These are phyloP conservation scores for Pogostemon cablin DNA, from an alignment of 257 asterid species.

Conservation along the genomic window DNA sequence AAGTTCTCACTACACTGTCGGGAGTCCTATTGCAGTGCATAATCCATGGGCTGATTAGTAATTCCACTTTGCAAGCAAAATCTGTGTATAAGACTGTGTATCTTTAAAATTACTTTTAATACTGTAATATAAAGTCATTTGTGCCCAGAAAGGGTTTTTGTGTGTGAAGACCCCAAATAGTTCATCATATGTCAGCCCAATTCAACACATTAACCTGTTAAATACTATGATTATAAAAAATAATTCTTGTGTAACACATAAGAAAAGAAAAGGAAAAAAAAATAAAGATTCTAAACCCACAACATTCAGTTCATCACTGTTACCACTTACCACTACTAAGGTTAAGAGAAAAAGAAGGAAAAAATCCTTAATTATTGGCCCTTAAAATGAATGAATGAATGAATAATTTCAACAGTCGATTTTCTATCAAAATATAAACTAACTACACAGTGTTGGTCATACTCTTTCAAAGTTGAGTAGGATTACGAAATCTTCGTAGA, in stretches of 20 bases:
- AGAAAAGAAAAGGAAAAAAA: neutral
- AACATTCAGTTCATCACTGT: neutral
- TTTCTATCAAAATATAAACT: constrained; percentile 24
- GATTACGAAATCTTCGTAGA: constrained; percentile 5
- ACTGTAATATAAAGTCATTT: too few species aligned
- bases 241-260: constrained; percentile 1
- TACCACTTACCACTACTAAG: neutral
- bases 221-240: neutral
- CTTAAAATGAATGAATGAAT: constrained; percentile 3
- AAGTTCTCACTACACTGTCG: constrained; percentile 50
- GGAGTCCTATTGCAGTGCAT: constrained; percentile 69
- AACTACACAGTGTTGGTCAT: constrained; percentile 27
- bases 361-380: constrained; percentile 40
- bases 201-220: neutral
- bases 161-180: too few species aligned
- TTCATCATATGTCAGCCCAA: too few species aligned
- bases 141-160: neutral
- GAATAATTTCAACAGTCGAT: neutral
- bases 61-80: neutral
- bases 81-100: neutral
- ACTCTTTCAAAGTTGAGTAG: constrained; percentile 17
- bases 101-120: neutral
- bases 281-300: constrained; percentile 22
- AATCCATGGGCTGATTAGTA: constrained; percentile 47
- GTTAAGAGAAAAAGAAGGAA: neutral